Evolutionary conservation across 2,329 filamentous ascomycete species (phyloP).

Genomic region (Fusarium avenaceum): DNA sequence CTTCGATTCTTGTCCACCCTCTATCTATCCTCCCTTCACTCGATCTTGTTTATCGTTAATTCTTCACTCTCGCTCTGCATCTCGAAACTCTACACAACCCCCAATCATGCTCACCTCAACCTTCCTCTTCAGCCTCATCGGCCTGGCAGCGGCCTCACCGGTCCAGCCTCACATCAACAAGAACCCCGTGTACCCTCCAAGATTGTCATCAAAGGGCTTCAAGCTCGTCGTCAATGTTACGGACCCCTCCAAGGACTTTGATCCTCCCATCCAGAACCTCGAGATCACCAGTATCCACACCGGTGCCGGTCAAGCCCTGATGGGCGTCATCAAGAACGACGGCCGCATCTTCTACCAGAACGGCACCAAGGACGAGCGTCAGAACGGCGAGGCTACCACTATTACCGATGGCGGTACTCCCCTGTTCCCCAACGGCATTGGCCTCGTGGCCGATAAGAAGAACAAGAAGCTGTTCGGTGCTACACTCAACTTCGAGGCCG

Average conservation of each 20-base stretch:
- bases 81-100: slow-evolving; percentile 6
- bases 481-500: slow-evolving; percentile 53
- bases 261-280: slow-evolving; percentile 57
- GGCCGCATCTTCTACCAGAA: slow-evolving; percentile 64
- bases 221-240: slow-evolving; percentile 62
- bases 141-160: slow-evolving; percentile 47
- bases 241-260: slow-evolving; percentile 56
- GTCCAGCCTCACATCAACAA: slow-evolving; percentile 28
- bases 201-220: slow-evolving; percentile 53
- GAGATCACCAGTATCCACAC: slow-evolving; percentile 59
- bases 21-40: slow-evolving; percentile 3
- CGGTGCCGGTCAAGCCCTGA: slow-evolving; percentile 58
- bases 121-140: slow-evolving; percentile 44
- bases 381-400: slow-evolving; percentile 51
- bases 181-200: slow-evolving; percentile 33
- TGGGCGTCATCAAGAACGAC: slow-evolving; percentile 51
- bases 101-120: slow-evolving; percentile 45
- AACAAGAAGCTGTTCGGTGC: slow-evolving; percentile 52
- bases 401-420: slow-evolving; percentile 59
- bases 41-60: slow-evolving; percentile 1
- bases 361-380: slow-evolving; percentile 57
- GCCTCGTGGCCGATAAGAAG: slow-evolving; percentile 47
- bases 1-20: background rate
- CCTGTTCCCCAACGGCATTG: slow-evolving; percentile 56
- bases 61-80: slow-evolving; percentile 7